These are phyloP conservation scores for Daldinia childiae DNA, from an alignment of 495 filamentous ascomycete genomes.

Conservation along the genomic window DNA sequence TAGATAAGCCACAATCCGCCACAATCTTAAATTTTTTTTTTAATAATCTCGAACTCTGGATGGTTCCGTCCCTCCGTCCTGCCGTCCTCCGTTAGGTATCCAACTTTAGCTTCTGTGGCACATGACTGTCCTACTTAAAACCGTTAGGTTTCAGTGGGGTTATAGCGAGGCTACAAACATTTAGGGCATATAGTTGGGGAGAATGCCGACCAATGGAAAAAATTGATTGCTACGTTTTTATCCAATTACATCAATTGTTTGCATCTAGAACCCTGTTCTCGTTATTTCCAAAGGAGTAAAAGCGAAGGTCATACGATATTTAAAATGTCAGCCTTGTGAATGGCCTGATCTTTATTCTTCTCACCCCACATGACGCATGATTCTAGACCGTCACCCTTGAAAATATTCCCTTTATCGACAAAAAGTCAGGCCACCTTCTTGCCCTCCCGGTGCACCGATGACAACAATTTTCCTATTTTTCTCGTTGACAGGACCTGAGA, in stretches of 20 bases:
- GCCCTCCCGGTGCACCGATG: conserved; percentile 37
- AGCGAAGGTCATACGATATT: conserved; percentile 48
- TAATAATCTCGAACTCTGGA: background rate
- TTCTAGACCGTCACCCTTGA: conserved; percentile 41
- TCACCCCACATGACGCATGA: conserved; percentile 45
- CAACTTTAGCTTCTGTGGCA: conserved; percentile 15
- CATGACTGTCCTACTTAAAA: conserved; percentile 15
- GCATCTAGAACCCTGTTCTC: conserved; percentile 30
- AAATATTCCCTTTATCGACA: conserved; percentile 26
- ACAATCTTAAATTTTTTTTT: conserved; percentile 31
- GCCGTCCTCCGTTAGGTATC: background rate
- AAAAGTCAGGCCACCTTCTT: conserved; percentile 41
- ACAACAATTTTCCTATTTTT: conserved; percentile 26
- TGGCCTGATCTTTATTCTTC: conserved; percentile 45
- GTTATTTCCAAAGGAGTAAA: conserved; percentile 27
- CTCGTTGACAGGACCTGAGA: conserved; percentile 1
- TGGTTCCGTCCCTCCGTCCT: background rate
- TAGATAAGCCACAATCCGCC: conserved; percentile 14
- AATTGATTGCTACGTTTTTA: background rate
- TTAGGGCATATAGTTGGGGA: conserved; percentile 4
- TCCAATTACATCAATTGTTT: conserved; percentile 22
- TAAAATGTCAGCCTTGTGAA: conserved; percentile 43
- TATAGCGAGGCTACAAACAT: conserved; percentile 26
- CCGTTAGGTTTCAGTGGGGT: conserved; percentile 29
- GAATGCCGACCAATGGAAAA: conserved; percentile 21